Evolutionary conservation across 169 alveolate genomes (phyloP).

Genomic region (Babesia ovis): DNA sequence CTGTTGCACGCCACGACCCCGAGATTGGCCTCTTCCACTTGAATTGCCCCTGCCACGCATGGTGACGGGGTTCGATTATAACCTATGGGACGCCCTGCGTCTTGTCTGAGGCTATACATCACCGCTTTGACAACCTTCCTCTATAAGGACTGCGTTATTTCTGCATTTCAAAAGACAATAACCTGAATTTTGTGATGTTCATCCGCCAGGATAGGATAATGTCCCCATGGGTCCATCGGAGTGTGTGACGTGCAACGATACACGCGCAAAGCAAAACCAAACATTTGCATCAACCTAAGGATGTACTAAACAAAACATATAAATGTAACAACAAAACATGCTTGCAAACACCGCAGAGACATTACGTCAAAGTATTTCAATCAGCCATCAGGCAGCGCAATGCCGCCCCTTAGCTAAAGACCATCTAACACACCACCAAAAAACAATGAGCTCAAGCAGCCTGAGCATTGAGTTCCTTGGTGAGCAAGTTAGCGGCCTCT

Average conservation of each 20-base stretch:
- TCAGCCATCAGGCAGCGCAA: background rate
- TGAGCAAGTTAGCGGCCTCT: slow-evolving; percentile 60
- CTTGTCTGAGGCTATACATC: background rate
- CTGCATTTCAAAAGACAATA: background rate
- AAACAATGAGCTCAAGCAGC: slow-evolving; percentile 9
- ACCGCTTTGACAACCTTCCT: background rate
- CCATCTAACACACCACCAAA: too few species aligned
- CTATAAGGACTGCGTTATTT: background rate
- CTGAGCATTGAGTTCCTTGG: slow-evolving; percentile 52
- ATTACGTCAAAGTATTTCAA: background rate
- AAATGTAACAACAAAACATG: background rate
- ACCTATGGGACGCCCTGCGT: background rate
- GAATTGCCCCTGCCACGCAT: slow-evolving; percentile 23
- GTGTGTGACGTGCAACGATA: background rate
- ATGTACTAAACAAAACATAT: too few species aligned
- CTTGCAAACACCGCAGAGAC: slow-evolving; percentile 1
- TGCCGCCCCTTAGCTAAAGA: background rate
- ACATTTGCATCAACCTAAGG: too few species aligned
- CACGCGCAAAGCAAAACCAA: too few species aligned
- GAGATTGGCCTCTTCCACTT: slow-evolving; percentile 4
- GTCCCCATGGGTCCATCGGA: background rate
- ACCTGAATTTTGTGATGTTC: background rate
- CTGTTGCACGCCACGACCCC: slow-evolving; percentile 1
- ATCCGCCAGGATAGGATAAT: too few species aligned
- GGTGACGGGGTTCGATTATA: background rate